Evolutionary conservation across 306 rosid species (phyloP).

Genomic region (Corylus avellana): DNA sequence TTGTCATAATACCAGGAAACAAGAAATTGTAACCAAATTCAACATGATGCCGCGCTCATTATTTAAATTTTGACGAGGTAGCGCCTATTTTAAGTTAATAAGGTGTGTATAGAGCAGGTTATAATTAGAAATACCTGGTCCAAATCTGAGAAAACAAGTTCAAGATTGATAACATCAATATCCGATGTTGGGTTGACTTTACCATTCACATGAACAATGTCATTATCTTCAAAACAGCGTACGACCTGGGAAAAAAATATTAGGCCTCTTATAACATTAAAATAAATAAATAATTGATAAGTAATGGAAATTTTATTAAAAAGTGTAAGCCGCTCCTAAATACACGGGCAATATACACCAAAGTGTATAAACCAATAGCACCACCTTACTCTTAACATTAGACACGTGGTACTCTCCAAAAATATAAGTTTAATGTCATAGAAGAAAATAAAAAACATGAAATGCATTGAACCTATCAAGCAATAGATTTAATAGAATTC

Average conservation of each 20-base stretch:
- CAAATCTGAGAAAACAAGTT: constrained; percentile 90
- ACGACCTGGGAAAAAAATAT: constrained; percentile 61
- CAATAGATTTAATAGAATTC: no score
- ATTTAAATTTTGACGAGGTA: constrained; percentile 12
- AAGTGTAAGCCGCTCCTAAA: no score
- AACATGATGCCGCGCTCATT: not conserved
- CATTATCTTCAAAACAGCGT: constrained; percentile 94
- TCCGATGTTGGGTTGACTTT: constrained; percentile 89
- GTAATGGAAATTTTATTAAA: no score
- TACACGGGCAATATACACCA: no score
- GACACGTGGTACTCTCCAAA: no score
- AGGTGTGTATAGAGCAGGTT: constrained; percentile 10
- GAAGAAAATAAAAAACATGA: no score
- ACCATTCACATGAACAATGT: constrained; percentile 89
- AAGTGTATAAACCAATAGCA: not conserved
- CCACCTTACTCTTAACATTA: not conserved
- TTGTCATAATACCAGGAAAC: not conserved
- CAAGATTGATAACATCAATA: constrained; percentile 91
- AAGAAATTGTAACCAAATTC: not conserved
- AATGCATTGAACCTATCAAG: no score
- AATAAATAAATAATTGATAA: no score
- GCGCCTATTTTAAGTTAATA: constrained; percentile 13
- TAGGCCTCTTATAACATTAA: constrained; percentile 19
- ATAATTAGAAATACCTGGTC: constrained; percentile 77
- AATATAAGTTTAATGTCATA: no score